Base-by-base conservation (phyloP, 805 yeast genomes). In the Suhomyces sp. region DNA sequence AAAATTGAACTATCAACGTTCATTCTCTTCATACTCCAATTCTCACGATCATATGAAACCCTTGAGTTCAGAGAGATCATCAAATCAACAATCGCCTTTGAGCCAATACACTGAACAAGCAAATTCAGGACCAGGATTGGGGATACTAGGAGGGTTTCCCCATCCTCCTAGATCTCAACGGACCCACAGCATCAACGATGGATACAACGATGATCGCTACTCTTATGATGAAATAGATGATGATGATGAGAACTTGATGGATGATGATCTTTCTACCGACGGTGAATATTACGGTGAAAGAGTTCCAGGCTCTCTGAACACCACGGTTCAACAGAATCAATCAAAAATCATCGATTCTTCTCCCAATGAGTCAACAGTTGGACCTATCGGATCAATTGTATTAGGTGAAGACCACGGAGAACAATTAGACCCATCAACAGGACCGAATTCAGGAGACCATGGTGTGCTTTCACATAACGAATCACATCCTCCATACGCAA, bases 221-320 rank as follows among this genome's bases (percentile, higher is more conserved):
- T 51, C 56, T 14, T 54, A 51, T 19, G 53, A 51, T 35, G 60
- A 53, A 19, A 43, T 47, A 3, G 55, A 53, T 11, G 58, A 46
- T 11, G 50, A 43, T 11, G 46, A 37, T 4, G 50, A 39, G 26
- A 35, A 44, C 22, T 40, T 41, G 8, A 48, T 53, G 28, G 58
- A 47, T 12, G 67, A 54, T 19, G 68, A 58, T 19, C 42, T 45
- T 5, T 54, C 62, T 6, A 53, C 50, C n/a, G 63, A 56, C 20
- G 63, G 55, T 2, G 65, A 63, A 32, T 40, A 40, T 33, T 42
- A 52, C 27, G 21, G 30, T 23, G 22, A 24, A 14, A 22, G 31
- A 23, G 18, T 27, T 16, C 21, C 29, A 26, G 19, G 22, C 11
- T 15, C 27, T 13, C 19, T 27, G 16, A 26, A 19, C 23, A 15